Base-by-base conservation (phyloP, 2,329 filamentous ascomycete genomes). In the Hymenotorrendiella dingleyae region DNA sequence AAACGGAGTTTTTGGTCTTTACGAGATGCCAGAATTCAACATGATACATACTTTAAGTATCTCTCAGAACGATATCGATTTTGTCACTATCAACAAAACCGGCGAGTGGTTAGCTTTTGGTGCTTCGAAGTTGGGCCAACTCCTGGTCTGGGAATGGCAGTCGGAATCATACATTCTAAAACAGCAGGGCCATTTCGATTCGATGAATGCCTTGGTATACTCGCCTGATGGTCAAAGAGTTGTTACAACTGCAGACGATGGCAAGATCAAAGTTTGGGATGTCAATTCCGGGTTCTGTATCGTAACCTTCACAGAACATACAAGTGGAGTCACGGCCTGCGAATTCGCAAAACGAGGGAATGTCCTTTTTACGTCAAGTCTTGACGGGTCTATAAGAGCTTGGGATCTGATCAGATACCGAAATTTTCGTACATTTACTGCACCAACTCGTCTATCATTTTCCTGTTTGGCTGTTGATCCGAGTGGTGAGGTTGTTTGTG, bases 81-180 rank as follows among this genome's bases (percentile, higher is more conserved):
- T 86, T 57, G 87, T 97, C 43, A 87, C 89, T 0, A 88, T 96
- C 60, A 98, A 97, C 68, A 85, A 86, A 62, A 86, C 84, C 23
- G 93, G 93, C 40, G 91, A 97, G 67, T 98, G 93, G 93, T 70
- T 98, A 17, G 94, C 94, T 0, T 96, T 98, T 63, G 93, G 91
- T 11, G 93, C 94, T 0, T 94, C 93, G 2, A 94, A 94, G 57
- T 74, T 95, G 4, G 94, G 94, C 1, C 93, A 98, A 62, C 72
- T 98, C n/a, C 70, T 98, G 4, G 93, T 98, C 4, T 98, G 93
- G 93, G 93, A 98, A 64, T 98, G 94, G 90, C 91, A 97, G 62
- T 98, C 93, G 0, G 94, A 98, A 65, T 97, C 91, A 5, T 98
- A 98, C 64, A 94, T 98, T 45, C 71, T 98, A 36, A 98, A 98